Base-by-base conservation (phyloP, 352 stramenopile genomes). In the Globisporangium nodosum region DNA sequence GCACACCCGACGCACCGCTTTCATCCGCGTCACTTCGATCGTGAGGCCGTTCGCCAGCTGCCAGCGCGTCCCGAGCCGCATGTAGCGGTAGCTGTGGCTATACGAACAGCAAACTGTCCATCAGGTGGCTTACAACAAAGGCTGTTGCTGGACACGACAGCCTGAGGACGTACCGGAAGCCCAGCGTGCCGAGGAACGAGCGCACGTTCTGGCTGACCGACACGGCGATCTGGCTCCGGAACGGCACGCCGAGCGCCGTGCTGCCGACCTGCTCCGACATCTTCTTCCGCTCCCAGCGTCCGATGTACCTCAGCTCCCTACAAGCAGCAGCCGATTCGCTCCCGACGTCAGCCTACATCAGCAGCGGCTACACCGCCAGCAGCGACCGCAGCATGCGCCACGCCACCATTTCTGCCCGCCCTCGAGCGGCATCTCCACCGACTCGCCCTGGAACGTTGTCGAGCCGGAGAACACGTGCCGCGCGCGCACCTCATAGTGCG, bases 261-360 rank as follows among this genome's bases (percentile, higher is more conserved):
- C 65, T 79, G 18, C 75, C 73, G 6, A 81, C 80, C 48, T 90
- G 83, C 40, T 94, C 84, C 13, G 81, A 90, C 74, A 91, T 82
- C 48, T 94, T 94, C 60, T 94, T 94, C 33, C 82, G 78, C 61
- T 94, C 84, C 84, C 84, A 94, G 33, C 84, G 79, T 4, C 84
- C 84, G 52, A 94, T 88, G 67, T 94, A 92, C 15, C 84, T 66
- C 55, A 94, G 63, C 53, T 94, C 84, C 84, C 81, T 91, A 53
- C 45, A 8, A 24, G 42, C 42, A 48, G 42, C 42, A 12, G 42
- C 42, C 39, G 11, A 43, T 16, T 43, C 39, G 39, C 8, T 43
- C 39, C 12, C 39, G 12, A 43, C 6, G 39, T 43, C 24, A 27
- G 24, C 24, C 24, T 27, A 27, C 24, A 27, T 27, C 24, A 40